A percentile compares a stretch with the other conserved stretches of the same genome.
These are phyloP conservation scores for Heritiera fomes DNA, from an alignment of 345 rosid species.

Conservation along the genomic window DNA sequence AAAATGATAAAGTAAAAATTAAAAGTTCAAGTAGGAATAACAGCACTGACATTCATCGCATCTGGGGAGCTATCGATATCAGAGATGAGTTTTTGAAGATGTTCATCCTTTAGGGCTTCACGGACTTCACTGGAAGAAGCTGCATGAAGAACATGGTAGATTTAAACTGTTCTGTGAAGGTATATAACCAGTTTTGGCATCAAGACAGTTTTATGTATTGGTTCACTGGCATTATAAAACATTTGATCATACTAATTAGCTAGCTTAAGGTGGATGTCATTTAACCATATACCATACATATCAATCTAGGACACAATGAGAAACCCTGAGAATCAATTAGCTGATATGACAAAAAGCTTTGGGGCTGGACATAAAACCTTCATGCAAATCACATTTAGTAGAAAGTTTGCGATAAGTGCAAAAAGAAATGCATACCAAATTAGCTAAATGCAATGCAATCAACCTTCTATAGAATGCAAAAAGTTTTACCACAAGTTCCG, in stretches of 20 bases:
- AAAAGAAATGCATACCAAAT: background rate
- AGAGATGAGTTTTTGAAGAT: conserved; percentile 43
- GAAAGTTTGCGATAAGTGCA: background rate
- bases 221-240: background rate
- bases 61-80: conserved; percentile 44
- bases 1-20: background rate
- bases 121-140: conserved; percentile 57
- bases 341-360: background rate
- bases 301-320: background rate
- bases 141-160: conserved; percentile 28
- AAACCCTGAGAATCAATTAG: background rate
- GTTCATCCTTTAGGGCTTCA: conserved; percentile 41
- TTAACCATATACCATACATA: background rate
- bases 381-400: background rate
- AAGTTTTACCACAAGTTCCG: background rate
- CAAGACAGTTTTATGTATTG: background rate
- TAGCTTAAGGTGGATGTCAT: background rate
- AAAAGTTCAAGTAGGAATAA: conserved; percentile 1
- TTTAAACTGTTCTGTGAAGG: background rate
- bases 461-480: background rate
- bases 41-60: conserved; percentile 45
- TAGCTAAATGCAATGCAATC: background rate
- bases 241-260: background rate
- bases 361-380: background rate
- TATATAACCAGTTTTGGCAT: background rate